Evolutionary conservation across 345 rosid species (phyloP).

Genomic region (Conringia planisiliqua): DNA sequence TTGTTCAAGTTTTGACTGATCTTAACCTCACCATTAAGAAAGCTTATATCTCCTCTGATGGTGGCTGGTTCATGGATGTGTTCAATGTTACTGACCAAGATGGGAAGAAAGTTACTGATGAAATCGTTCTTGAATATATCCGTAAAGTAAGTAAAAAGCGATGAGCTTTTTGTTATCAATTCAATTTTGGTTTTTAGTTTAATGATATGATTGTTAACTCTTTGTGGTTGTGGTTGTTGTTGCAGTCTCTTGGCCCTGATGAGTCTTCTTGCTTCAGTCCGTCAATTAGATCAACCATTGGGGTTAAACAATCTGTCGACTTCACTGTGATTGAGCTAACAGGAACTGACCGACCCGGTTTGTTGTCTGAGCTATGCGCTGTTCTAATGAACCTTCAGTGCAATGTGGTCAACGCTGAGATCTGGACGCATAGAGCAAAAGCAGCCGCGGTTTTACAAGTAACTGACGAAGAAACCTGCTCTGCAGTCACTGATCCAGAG

Average conservation of each 20-base stretch:
- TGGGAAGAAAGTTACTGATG: slow-evolving; percentile 76
- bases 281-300: slow-evolving; percentile 58
- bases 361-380: slow-evolving; percentile 85
- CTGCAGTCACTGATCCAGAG: slow-evolving; percentile 60
- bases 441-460: slow-evolving; percentile 92
- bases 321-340: slow-evolving; percentile 78
- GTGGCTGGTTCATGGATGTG: slow-evolving; percentile 98
- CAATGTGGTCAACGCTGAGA: slow-evolving; percentile 73
- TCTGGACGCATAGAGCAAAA: slow-evolving; percentile 87
- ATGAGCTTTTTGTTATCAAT: background rate
- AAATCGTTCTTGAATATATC: slow-evolving; percentile 64
- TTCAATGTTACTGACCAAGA: slow-evolving; percentile 87
- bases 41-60: slow-evolving; percentile 94
- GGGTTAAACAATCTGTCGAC: slow-evolving; percentile 61
- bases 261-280: slow-evolving; percentile 49
- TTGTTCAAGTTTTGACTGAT: slow-evolving; percentile 88
- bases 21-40: slow-evolving; percentile 78
- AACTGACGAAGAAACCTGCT: slow-evolving; percentile 60
- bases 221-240: slow-evolving; percentile 12
- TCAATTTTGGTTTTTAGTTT: background rate
- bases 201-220: background rate
- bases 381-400: slow-evolving; percentile 75
- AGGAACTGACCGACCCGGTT: slow-evolving; percentile 81
- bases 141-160: slow-evolving; percentile 52
- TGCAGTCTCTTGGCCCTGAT: slow-evolving; percentile 75